Base-by-base conservation (phyloP, 2,329 filamentous ascomycete species). In the Fusarium foetens region DNA sequence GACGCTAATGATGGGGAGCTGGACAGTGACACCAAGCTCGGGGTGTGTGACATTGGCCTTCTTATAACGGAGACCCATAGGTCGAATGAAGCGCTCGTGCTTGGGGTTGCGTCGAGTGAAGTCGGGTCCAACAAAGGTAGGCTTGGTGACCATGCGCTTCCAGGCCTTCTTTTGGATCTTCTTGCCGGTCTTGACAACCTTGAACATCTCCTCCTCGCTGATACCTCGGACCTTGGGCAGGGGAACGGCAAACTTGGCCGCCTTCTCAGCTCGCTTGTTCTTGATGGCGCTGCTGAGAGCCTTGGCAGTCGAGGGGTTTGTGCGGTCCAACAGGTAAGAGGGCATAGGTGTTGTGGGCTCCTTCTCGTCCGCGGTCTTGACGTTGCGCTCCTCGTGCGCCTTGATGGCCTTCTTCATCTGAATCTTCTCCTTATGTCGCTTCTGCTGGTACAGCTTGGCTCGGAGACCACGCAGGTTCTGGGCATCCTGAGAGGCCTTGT, bases 161-260 rank as follows among this genome's bases (percentile, higher is more conserved):
- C 91, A 89, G 63, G 87, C 87, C 87, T 96, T 97, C 89, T 97
- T 94, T 63, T 91, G 87, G 5, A 92, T 94, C 88, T 97, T 98
- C 89, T 97, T 97, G 77, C 96, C 95, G 36, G 95, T 98, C 85
- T 94, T 94, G 79, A 98, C 91, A 19, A 97, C 95, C 84, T 94
- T 95, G 87, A 98, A 98, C 92, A 98, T 95, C 86, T 97, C 95
- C 87, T 97, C 94, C 85, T 98, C 95, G 75, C 90, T 91, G 76
- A 98, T 98, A 65, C 81, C 95, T 78, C 93, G 90, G 48, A 98
- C 96, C 85, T 97, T 98, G 39, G 96, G 96, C 79, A 99, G 83
- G 4, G 96, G 96, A 42, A 98, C 96, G 36, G 89, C 89, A 81
- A 98, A 98, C 80, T 95, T 93, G 55, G 96, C 96, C 11, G 95